phyloP scores from a whole-genome alignment of 495 filamentous ascomycete species.

The Podospora pseudoanserina region DNA sequence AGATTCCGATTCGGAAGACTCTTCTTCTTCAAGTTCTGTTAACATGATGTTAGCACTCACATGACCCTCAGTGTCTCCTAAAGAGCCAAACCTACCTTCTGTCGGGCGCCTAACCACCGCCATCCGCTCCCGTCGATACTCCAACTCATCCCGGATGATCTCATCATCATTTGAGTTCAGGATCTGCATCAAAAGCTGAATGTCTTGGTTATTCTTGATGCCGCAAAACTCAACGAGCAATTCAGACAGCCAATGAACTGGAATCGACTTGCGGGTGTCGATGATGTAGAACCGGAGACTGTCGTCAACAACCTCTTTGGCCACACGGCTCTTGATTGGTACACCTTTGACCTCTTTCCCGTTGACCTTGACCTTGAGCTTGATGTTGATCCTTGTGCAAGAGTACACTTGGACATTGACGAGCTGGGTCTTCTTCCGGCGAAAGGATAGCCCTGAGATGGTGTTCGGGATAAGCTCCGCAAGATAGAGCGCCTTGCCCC shows the following conservation, averaged over 20 bases:
- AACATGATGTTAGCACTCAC: too few species aligned
- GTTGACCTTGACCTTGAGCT: background rate
- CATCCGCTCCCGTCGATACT: background rate
- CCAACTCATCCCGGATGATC: background rate
- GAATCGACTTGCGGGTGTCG: background rate
- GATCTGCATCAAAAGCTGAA: background rate
- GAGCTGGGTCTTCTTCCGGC: background rate
- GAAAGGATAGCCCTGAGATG: background rate
- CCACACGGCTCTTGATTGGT: background rate
- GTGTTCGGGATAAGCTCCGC: background rate
- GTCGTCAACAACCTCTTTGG: background rate
- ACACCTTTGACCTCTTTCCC: background rate
- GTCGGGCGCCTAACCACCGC: background rate
- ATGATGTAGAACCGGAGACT: background rate
- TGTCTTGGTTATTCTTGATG: background rate
- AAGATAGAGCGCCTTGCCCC: background rate
- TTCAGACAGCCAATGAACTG: background rate
- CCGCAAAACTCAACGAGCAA: background rate
- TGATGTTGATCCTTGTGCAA: background rate
- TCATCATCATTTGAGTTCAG: background rate
- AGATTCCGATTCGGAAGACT: too few species aligned
- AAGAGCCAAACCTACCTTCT: background rate
- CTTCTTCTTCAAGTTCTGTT: too few species aligned
- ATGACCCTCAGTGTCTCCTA: background rate
- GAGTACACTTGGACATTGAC: background rate